phyloP scores from a whole-genome alignment of 2,329 filamentous ascomycete genomes.

The Saccharata proteae region DNA sequence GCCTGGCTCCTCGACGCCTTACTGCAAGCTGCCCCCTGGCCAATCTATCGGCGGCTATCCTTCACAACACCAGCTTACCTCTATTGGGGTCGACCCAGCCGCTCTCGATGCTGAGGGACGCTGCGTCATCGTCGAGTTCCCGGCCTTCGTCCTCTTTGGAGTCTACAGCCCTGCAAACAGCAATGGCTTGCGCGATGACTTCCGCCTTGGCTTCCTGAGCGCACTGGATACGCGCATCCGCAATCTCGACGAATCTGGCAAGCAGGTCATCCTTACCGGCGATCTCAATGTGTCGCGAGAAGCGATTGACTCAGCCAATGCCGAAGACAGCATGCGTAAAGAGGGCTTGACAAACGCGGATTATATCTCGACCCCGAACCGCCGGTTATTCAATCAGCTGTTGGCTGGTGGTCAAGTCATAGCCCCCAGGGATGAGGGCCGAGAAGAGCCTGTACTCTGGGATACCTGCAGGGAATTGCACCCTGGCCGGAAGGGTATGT shows the following conservation, averaged over 20 bases:
- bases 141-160: conserved; percentile 84
- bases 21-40: conserved; percentile 59
- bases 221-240: conserved; percentile 73
- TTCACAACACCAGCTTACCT: conserved; percentile 51
- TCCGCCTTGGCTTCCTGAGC: conserved; percentile 66
- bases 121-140: conserved; percentile 84
- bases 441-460: conserved; percentile 62
- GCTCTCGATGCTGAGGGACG: conserved; percentile 82
- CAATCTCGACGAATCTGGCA: conserved; percentile 69
- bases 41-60: conserved; percentile 87
- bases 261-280: conserved; percentile 73
- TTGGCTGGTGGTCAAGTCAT: conserved; percentile 58
- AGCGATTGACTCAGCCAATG: conserved; percentile 64
- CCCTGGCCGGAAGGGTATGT: conserved; percentile 74
- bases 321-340: conserved; percentile 60
- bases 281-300: conserved; percentile 71
- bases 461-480: conserved; percentile 78
- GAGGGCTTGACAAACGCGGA: conserved; percentile 55
- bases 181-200: conserved; percentile 72
- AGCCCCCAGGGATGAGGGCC: conserved; percentile 53
- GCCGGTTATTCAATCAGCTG: conserved; percentile 77
- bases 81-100: conserved; percentile 49
- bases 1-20: conserved; percentile 58
- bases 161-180: conserved; percentile 86
- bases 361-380: conserved; percentile 59